phyloP scores from a whole-genome alignment of 192 early-diverging fungal species.

The Linnemannia exigua region DNA sequence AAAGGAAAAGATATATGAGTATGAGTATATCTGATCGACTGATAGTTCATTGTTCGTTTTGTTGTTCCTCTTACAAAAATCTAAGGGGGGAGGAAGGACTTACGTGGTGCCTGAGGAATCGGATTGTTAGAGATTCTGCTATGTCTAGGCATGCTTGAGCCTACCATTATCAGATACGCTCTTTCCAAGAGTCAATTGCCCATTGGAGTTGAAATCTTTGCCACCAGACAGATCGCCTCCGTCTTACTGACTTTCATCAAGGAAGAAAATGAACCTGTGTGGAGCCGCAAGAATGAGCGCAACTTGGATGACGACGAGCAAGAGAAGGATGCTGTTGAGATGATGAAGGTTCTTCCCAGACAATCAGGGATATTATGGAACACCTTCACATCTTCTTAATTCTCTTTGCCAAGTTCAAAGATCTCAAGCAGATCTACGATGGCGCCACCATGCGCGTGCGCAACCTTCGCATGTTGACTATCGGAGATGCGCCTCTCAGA shows the following conservation, averaged over 20 bases:
- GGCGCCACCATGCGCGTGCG: conserved; percentile 67
- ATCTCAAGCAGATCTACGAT: conserved; percentile 69
- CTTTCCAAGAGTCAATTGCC: too few relatives aligned
- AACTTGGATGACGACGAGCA: conserved; percentile 59
- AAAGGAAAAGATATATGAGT: too few relatives aligned
- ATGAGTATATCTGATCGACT: too few relatives aligned
- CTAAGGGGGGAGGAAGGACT: too few relatives aligned
- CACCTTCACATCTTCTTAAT: conserved; percentile 65
- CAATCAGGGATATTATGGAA: conserved; percentile 39
- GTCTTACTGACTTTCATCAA: conserved; percentile 75
- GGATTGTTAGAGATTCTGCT: too few relatives aligned
- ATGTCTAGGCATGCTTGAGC: too few relatives aligned
- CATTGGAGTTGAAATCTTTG: too few relatives aligned
- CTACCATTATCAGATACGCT: too few relatives aligned
- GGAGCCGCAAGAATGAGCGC: conserved; percentile 53
- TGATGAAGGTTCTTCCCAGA: conserved; percentile 39
- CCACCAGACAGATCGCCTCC: conserved; percentile 69
- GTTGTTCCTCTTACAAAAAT: too few relatives aligned
- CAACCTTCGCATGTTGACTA: conserved; percentile 82
- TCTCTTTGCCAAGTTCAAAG: conserved; percentile 77
- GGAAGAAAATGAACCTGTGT: conserved; percentile 61
- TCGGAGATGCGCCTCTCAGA: conserved; percentile 88
- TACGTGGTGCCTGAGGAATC: too few relatives aligned
- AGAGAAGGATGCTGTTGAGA: conserved; percentile 53
- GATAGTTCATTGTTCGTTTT: too few relatives aligned